Base-by-base conservation (phyloP, 306 rosid species). In the Quercus robur region DNA sequence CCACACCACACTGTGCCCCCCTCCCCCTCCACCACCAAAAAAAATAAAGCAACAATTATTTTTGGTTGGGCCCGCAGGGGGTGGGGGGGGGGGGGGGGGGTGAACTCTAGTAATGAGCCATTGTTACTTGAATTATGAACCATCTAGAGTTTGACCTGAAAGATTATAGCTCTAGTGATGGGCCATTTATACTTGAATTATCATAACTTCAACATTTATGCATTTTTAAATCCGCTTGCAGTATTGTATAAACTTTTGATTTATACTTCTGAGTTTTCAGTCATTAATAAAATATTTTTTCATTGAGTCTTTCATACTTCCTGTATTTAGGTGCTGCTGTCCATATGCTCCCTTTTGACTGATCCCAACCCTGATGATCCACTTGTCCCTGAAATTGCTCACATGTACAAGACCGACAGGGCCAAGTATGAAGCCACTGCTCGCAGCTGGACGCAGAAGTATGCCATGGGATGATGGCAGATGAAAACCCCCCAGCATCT, bases 361-460 rank as follows among this genome's bases (percentile, higher is more conserved):
- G 95, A 91, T 78, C 97, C 97, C 80, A 94, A 90, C 83, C 97
- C 98, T 0, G 97, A 94, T 14, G 98, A 94, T 73, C 98, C 96
- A 1, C 97, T 90, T 55, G 94, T 91, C 71, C 98, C 96, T 6
- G 96, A 94, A 83, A 94, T 94, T 35, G 98, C 97, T 1, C 98
- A 91, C 87, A 94, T 94, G 95, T 94, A 92, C 87, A 94, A 94
- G 94, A 84, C 90, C 0, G 97, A 94, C 88, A 84, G 87, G 82
- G 83, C 84, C 58, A 94, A 91, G 83, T 94, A 91, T 67, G 98
- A 94, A 81, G 74, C 94, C n/a, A 94, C 97, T n/a, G 95, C 98
- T 73, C 98, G 95, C 87, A 91, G 95, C 83, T 94, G 98, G 97
- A 86, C 97, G 9, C 95, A 91, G 81, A 94, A 91, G 88, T 94